phyloP scores from a whole-genome alignment of 2,329 filamentous ascomycete species.

The Alternaria triticina region DNA sequence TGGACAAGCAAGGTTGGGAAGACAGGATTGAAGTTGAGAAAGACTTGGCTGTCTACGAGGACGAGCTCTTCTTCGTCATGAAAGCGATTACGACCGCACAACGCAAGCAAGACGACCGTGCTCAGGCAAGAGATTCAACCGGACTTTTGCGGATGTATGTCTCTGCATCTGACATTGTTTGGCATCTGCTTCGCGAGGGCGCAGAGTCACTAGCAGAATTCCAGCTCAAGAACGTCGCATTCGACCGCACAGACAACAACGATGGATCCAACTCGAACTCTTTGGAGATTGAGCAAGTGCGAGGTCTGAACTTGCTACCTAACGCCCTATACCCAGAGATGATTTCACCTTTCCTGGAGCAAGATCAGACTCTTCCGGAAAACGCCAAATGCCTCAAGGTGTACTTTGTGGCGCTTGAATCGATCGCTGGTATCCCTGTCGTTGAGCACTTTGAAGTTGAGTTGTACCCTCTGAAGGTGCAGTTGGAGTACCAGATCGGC shows the following conservation, averaged over 20 bases:
- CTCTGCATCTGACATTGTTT: slow-evolving; percentile 92
- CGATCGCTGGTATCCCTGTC: slow-evolving; percentile 95
- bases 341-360: slow-evolving; percentile 85
- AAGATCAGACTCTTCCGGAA: slow-evolving; percentile 59
- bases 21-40: slow-evolving; percentile 88
- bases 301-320: slow-evolving; percentile 86
- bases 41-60: slow-evolving; percentile 87
- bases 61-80: slow-evolving; percentile 99
- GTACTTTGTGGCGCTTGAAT: slow-evolving; percentile 98
- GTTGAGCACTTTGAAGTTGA: slow-evolving; percentile 97
- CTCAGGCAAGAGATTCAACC: slow-evolving; percentile 69
- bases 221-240: slow-evolving; percentile 87
- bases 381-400: slow-evolving; percentile 87
- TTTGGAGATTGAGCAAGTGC: slow-evolving; percentile 84
- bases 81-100: slow-evolving; percentile 98
- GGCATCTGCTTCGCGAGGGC: slow-evolving; percentile 90
- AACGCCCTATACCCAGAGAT: slow-evolving; percentile 96
- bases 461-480: slow-evolving; percentile 89
- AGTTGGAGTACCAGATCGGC: slow-evolving; percentile 89
- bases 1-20: slow-evolving; percentile 90
- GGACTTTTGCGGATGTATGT: slow-evolving; percentile 91
- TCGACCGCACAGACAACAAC: slow-evolving; percentile 94
- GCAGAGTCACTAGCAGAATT: slow-evolving; percentile 90
- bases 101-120: slow-evolving; percentile 74
- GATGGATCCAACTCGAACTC: slow-evolving; percentile 96